A percentile compares a stretch with the other conserved stretches of the same genome.
Evolutionary conservation across 139 green algal species (phyloP).

Genomic region (Limnomonas spitsbergensis): DNA sequence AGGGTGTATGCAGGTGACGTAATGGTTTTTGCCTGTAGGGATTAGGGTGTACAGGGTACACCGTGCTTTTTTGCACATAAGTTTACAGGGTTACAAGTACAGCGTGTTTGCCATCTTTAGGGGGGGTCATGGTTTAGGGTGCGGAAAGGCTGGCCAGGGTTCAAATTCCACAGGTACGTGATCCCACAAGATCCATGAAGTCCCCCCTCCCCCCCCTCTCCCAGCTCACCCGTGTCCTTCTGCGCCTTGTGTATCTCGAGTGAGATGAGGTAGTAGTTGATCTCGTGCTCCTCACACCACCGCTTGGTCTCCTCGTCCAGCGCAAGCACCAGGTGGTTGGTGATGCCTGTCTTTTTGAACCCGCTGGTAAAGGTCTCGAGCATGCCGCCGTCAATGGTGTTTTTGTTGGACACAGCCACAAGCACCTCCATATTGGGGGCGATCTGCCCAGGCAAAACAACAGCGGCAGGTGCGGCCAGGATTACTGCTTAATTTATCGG

Average conservation of each 20-base stretch:
- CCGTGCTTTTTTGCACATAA: no score
- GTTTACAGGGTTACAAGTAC: no score
- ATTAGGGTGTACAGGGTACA: not conserved
- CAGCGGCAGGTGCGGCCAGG: not conserved
- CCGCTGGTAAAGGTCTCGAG: slow-evolving; percentile 65
- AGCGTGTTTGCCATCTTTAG: no score
- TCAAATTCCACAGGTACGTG: no score
- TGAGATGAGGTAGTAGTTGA: slow-evolving; percentile 47
- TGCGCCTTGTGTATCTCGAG: slow-evolving; percentile 45
- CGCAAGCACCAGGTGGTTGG: slow-evolving; percentile 89
- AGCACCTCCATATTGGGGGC: slow-evolving; percentile 81
- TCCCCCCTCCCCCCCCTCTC: no score
- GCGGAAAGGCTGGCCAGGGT: no score
- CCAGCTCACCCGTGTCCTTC: slow-evolving; percentile 42
- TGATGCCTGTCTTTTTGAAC: slow-evolving; percentile 48
- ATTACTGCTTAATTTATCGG: no score
- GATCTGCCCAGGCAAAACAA: slow-evolving; percentile 36
- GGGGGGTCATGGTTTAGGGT: no score
- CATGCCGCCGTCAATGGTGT: slow-evolving; percentile 66
- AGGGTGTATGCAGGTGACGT: not conserved
- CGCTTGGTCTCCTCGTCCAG: slow-evolving; percentile 72
- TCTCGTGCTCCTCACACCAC: slow-evolving; percentile 29
- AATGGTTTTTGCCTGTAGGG: not conserved
- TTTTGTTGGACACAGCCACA: slow-evolving; percentile 86
- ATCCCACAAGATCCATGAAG: no score